Conservation (phyloP, 768 basidiomycete species). For the Lentinus brumalis region DNA sequence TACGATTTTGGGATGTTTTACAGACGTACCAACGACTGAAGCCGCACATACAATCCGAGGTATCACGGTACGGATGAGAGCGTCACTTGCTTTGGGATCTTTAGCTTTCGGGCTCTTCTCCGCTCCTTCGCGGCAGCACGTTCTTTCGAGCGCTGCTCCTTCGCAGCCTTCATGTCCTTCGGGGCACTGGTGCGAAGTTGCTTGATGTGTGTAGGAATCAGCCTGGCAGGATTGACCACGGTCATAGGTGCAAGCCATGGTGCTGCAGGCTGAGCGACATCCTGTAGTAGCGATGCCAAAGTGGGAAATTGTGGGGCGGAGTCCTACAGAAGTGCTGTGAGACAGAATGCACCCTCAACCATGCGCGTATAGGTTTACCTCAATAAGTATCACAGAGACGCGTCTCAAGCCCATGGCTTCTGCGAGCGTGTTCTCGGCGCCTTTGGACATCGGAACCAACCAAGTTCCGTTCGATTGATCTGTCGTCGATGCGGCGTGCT, state of each 20-base stretch:
- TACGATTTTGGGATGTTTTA: too few relatives aligned
- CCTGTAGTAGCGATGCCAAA: constrained; percentile 41
- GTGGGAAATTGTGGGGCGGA: constrained; percentile 38
- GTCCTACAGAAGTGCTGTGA: background rate
- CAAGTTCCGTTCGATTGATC: constrained; percentile 37
- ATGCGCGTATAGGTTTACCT: constrained; percentile 45
- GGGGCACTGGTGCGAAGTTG: constrained; percentile 79
- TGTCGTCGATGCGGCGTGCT: constrained; percentile 17
- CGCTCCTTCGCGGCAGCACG: constrained; percentile 50
- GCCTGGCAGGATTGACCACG: constrained; percentile 24
- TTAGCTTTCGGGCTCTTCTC: background rate
- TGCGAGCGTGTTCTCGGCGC: constrained; percentile 64
- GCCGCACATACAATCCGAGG: too few relatives aligned
- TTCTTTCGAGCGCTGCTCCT: constrained; percentile 53
- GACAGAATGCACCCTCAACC: background rate
- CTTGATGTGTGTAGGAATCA: constrained; percentile 79
- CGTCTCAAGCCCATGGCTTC: constrained; percentile 65
- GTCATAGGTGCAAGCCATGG: constrained; percentile 58
- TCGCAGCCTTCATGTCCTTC: constrained; percentile 74
- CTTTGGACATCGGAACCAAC: constrained; percentile 66
- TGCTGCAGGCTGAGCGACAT: constrained; percentile 59
- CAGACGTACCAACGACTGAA: too few relatives aligned
- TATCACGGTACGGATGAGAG: background rate
- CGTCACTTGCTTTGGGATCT: background rate
- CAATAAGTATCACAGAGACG: constrained; percentile 65